These are phyloP conservation scores for Gaillardinia entomophila DNA, from an alignment of 805 yeast species.

Conservation along the genomic window DNA sequence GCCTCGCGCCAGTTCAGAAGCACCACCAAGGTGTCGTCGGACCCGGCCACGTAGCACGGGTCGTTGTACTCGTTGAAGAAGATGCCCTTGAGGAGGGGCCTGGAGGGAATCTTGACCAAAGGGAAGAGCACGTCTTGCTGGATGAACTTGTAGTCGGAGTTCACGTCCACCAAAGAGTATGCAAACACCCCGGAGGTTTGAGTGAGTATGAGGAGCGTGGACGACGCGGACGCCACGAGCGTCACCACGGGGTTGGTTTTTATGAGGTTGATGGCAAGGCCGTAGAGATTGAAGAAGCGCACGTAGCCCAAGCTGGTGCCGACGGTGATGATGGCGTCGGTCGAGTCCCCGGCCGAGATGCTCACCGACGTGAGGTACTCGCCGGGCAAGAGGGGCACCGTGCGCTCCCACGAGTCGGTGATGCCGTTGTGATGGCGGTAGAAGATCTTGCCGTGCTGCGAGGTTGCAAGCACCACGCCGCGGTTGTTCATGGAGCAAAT, in stretches of 20 bases:
- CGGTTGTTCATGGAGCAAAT: constrained; percentile 64
- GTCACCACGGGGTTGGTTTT: constrained; percentile 70
- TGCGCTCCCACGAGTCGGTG: constrained; percentile 66
- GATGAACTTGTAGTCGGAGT: constrained; percentile 31
- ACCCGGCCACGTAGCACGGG: constrained; percentile 77
- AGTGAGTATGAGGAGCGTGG: constrained; percentile 47
- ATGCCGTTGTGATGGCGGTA: constrained; percentile 66
- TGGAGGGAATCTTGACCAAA: constrained; percentile 11
- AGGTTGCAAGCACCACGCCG: constrained; percentile 56
- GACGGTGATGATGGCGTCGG: constrained; percentile 49
- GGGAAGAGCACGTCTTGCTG: constrained; percentile 38
- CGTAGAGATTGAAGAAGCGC: constrained; percentile 64
- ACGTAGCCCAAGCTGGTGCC: constrained; percentile 76
- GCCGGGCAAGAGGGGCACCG: constrained; percentile 43
- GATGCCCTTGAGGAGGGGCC: constrained; percentile 51
- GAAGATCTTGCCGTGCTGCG: constrained; percentile 44
- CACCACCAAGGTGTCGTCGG: constrained; percentile 64
- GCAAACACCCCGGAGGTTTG: constrained; percentile 31
- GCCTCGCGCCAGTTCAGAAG: constrained; percentile 75
- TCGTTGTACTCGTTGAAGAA: constrained; percentile 87
- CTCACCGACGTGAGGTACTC: constrained; percentile 69
- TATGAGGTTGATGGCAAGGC: constrained; percentile 66
- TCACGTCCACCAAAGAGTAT: constrained; percentile 45
- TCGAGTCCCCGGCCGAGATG: constrained; percentile 32
- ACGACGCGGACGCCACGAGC: constrained; percentile 55